Evolutionary conservation across 2,329 filamentous ascomycete species (phyloP), one percentile per base, ranked within the genome.

Genomic region (Tolypocladium cylindrosporum): DNA sequence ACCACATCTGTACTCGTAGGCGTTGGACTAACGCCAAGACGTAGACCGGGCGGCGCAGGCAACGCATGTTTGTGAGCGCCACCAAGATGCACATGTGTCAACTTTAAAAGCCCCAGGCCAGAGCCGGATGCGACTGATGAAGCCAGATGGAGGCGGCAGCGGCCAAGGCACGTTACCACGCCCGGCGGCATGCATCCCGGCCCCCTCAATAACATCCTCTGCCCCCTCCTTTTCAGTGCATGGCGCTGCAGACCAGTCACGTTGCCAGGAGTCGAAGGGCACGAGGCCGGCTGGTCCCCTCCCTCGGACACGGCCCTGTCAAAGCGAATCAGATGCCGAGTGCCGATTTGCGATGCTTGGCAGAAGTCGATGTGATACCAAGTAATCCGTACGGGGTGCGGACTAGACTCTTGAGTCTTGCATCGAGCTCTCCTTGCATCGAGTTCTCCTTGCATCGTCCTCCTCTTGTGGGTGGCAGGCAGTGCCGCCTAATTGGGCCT

Each of bases 171-270:
- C 48, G 48, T 51, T 51, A 51, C 31, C 31, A 36, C 48, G 16
- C 19, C 31, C 48, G 9, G 31, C 31, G 19, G 31, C 31, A 21
- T 36, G 48, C 27, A 21, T 51, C 31, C n/a, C 10, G 48, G 27
- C 48, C 48, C 45, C 48, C 31, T 36, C 48, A 36, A 36, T 31
- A 19, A 34, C 48, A n/a, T 36, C 48, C 16, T n/a, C 48, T 36
- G 31, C 31, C 48, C 48, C 48, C 48, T 52, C 10, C 48, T 37
- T 37, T 19, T n/a, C 4, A n/a, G 19, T 21, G 48, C 48, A 52
- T 37, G 48, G 34, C 31, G 31, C 31, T 52, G 48, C 48, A 57
- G 37, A 42, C 55, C 55, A 41, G 55, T 57, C 55, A 57, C 48
- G 55, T 53, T 57, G 43, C 45, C 36, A 43, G 37, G 13, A 37